Conservation (phyloP, 2,329 filamentous ascomycete species). For the Hypoxylon sp. region DNA sequence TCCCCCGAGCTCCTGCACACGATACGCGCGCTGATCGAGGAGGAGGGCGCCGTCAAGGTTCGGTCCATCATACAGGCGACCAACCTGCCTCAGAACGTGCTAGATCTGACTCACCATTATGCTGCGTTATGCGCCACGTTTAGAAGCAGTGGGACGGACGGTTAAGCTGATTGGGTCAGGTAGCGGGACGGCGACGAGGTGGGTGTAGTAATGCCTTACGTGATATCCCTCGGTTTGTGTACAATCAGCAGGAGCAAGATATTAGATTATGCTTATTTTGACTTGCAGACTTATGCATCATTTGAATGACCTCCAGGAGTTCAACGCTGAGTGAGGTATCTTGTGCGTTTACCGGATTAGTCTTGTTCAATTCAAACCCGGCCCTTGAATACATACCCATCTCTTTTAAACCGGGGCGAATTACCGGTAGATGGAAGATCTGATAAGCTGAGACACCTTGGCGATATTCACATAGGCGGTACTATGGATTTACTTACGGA, state of each 20-base stretch:
- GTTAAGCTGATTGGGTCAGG: no score
- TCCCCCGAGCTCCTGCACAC: conserved; percentile 89
- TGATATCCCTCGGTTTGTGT: conserved; percentile 37
- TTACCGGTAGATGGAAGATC: background rate
- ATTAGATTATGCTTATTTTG: conserved; percentile 17
- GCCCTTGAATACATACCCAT: background rate
- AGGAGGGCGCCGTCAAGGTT: conserved; percentile 97
- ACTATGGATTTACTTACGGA: background rate
- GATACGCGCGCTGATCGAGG: conserved; percentile 93
- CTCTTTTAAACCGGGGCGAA: background rate
- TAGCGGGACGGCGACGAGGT: conserved; percentile 8
- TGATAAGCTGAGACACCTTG: background rate
- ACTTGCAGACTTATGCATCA: background rate
- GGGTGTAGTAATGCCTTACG: conserved; percentile 29
- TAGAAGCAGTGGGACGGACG: conserved; percentile 91
- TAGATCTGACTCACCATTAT: conserved; percentile 96
- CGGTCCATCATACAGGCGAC: conserved; percentile 97
- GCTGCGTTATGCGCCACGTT: conserved; percentile 95
- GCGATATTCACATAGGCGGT: background rate
- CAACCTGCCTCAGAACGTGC: conserved; percentile 89
- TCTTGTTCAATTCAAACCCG: background rate
- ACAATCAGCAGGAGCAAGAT: conserved; percentile 18
- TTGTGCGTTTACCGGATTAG: background rate
- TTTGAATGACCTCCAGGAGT: background rate
- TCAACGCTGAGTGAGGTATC: no score